A percentile compares a stretch with the other conserved stretches of the same genome.
phyloP scores from a whole-genome alignment of 768 basidiomycete genomes.

The Hericium rajendrae region DNA sequence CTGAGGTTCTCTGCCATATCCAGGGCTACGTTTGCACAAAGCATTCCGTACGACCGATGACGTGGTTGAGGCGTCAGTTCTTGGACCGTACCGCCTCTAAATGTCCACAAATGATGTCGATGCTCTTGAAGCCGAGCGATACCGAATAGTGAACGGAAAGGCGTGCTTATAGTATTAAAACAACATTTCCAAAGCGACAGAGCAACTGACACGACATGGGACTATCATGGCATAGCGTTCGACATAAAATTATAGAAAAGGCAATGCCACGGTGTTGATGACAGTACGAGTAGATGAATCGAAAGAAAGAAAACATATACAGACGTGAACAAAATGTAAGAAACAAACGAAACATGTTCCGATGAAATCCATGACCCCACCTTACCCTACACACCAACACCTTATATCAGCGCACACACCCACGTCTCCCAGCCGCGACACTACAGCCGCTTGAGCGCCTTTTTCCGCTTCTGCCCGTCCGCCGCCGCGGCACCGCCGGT shows the following conservation, averaged over 20 bases:
- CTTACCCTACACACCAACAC: background rate
- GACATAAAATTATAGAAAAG: background rate
- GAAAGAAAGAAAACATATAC: background rate
- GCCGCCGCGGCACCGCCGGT: conserved; percentile 25
- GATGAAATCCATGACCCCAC: background rate
- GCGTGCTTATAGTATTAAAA: background rate
- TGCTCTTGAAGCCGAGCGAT: too few species aligned
- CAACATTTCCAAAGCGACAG: background rate
- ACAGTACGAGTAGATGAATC: background rate
- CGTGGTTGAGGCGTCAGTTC: background rate
- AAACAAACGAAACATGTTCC: background rate
- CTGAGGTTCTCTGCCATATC: background rate
- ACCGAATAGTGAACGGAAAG: too few species aligned
- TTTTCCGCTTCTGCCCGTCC: conserved; percentile 77
- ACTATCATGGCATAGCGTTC: background rate
- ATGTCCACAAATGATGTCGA: background rate
- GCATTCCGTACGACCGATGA: background rate
- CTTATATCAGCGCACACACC: background rate
- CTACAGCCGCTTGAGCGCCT: conserved; percentile 72
- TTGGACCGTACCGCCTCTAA: background rate
- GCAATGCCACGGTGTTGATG: background rate
- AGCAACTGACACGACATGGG: background rate
- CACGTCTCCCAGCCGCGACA: background rate
- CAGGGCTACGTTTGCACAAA: background rate
- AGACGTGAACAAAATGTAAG: background rate